A percentile compares a stretch with the other conserved stretches of the same genome.
Conservation (phyloP, 768 basidiomycete genomes). For the Serendipita sp. region DNA sequence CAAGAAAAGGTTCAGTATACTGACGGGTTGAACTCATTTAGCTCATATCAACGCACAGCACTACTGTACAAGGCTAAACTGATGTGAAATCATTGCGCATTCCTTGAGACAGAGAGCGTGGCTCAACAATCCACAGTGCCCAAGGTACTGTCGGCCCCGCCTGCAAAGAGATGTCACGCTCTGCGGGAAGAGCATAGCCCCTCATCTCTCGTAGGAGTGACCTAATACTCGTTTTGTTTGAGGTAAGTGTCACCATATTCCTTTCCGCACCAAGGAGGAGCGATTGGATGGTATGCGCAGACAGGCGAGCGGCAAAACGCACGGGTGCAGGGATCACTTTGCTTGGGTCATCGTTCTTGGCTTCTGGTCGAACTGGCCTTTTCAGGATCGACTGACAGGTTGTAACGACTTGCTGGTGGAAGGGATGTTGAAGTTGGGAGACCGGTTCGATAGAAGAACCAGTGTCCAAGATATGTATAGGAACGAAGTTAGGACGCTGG, state of each 20-base stretch:
- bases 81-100: constrained; percentile 17
- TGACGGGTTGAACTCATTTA: background rate
- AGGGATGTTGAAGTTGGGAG: background rate
- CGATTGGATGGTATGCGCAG: constrained; percentile 62
- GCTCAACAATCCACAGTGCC: constrained; percentile 62
- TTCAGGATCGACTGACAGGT: constrained; percentile 5
- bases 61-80: background rate
- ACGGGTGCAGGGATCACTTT: constrained; percentile 8
- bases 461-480: constrained; percentile 35
- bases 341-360: constrained; percentile 10
- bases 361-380: constrained; percentile 1
- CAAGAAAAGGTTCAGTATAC: background rate
- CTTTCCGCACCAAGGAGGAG: constrained; percentile 49
- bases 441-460: constrained; percentile 11
- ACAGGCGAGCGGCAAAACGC: constrained; percentile 43
- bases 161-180: constrained; percentile 8
- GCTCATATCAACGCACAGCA: too few species aligned
- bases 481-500: constrained; percentile 38
- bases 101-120: constrained; percentile 59
- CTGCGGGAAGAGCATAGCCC: constrained; percentile 12
- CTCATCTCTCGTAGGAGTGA: constrained; percentile 56
- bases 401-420: background rate
- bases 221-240: constrained; percentile 63
- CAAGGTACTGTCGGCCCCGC: constrained; percentile 18
- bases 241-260: constrained; percentile 78